Evolutionary conservation across 139 green algal species (phyloP), one percentile per base, ranked within the genome.

Genomic region (Chlorella sorokiniana): DNA sequence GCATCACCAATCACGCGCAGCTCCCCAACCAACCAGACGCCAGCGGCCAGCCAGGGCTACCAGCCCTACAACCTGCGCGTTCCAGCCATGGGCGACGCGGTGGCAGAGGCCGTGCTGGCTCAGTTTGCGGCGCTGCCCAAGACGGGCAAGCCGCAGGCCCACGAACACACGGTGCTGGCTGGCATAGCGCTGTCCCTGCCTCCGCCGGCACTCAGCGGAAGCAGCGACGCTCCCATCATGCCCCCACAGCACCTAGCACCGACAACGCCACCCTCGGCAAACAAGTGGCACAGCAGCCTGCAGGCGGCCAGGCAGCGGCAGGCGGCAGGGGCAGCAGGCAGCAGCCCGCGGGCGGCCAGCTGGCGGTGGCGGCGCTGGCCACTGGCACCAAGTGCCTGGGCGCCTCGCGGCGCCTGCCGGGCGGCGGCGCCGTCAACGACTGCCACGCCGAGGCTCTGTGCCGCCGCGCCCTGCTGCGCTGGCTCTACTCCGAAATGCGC

Each of bases 361-460:
- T 81, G 75, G 75, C 75, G 1, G 89, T 93, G 1, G 86, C 97
- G 42, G 83, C 92, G 0, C 45, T 97, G 2, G 94, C 86, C 51
- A 97, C 93, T 0, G 94, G 94, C 72, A 97, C 92, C 71, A 97
- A 97, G 73, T 97, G 91, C 72, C 61, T 97, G 62, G 83, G 85
- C 0, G 90, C 52, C 33, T 51, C 54, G 29, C 67, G 78, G 40
- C 61, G 81, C 20, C 38, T 41, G 27, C 56, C 73, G 7, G 51
- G 64, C n/a, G 71, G 80, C 76, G 67, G 81, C 56, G 75, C 91
- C 1, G 20, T 97, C 0, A 88, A 95, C 76, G 94, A 97, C 88
- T 90, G 87, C 41, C 94, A 97, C 62, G 94, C 94, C 20, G 94
- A 97, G 83, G 90, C 87, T 1, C 45, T 96, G 20, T 89, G 92